Evolutionary conservation across 2,329 filamentous ascomycete genomes (phyloP).

Genomic region (Allantophomopsis cytisporea): DNA sequence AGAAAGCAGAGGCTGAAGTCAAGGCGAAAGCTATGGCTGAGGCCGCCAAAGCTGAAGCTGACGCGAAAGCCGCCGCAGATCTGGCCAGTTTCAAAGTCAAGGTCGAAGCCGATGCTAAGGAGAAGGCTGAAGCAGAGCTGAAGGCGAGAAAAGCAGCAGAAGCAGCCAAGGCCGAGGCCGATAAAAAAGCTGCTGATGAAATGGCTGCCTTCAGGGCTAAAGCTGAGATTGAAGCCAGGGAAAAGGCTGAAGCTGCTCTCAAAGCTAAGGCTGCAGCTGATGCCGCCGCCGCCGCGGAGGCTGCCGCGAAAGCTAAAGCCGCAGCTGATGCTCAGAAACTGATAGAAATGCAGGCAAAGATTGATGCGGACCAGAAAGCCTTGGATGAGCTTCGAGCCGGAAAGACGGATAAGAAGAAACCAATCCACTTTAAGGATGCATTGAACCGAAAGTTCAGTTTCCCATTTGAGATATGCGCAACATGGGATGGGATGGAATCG

Average conservation of each 20-base stretch:
- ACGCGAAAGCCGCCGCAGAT: slow-evolving; percentile 8
- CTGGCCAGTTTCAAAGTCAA: slow-evolving; percentile 24
- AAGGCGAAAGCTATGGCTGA: slow-evolving; percentile 2
- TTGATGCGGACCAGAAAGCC: slow-evolving; percentile 16
- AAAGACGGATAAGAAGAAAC: slow-evolving; percentile 35
- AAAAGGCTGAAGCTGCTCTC: slow-evolving; percentile 27
- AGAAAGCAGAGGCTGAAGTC: slow-evolving; percentile 7
- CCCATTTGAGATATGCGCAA: slow-evolving; percentile 73
- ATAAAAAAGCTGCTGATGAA: slow-evolving; percentile 32
- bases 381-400: slow-evolving; percentile 3
- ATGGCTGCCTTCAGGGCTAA: slow-evolving; percentile 30
- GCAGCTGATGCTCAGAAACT: slow-evolving; percentile 5
- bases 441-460: slow-evolving; percentile 88
- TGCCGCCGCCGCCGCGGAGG: slow-evolving; percentile 30
- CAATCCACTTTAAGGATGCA: slow-evolving; percentile 84
- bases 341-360: slow-evolving; percentile 15
- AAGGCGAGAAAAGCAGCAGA: slow-evolving; percentile 7
- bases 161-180: slow-evolving; percentile 10
- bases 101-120: slow-evolving; percentile 22
- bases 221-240: slow-evolving; percentile 32
- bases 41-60: slow-evolving; percentile 2
- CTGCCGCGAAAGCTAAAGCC: slow-evolving; percentile 24
- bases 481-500: slow-evolving; percentile 83
- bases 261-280: slow-evolving; percentile 25
- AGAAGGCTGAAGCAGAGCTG: slow-evolving; percentile 10